Evolutionary conservation across 805 yeast genomes (phyloP).

Genomic region (Metschnikowia noctiluminum): DNA sequence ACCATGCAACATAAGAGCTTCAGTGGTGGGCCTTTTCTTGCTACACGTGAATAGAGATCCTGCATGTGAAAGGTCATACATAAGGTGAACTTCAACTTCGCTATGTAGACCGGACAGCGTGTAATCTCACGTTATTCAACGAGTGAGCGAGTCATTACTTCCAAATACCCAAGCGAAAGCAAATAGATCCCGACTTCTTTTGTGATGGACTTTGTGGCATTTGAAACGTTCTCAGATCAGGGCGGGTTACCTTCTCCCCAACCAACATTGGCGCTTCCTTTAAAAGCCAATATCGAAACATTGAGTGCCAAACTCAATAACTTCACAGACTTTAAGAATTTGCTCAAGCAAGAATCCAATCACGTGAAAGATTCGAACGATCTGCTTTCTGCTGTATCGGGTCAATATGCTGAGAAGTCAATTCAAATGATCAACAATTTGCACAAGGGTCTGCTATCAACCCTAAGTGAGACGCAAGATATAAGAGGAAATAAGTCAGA

Average conservation of each 20-base stretch:
- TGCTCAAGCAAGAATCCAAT: constrained; percentile 20
- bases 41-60: too few species aligned
- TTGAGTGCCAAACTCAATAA: constrained; percentile 33
- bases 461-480: background rate
- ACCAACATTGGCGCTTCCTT: constrained; percentile 42
- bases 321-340: constrained; percentile 29
- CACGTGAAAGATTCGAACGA: constrained; percentile 7
- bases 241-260: constrained; percentile 38
- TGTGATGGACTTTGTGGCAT: constrained; percentile 44
- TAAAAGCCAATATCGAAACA: constrained; percentile 35
- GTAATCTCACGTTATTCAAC: too few species aligned
- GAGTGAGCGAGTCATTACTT: too few species aligned
- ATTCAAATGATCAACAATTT: constrained; percentile 29
- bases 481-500: constrained; percentile 9
- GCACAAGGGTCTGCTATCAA: background rate
- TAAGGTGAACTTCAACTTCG: too few species aligned
- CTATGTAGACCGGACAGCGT: too few species aligned
- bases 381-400: constrained; percentile 28
- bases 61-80: too few species aligned
- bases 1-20: too few species aligned
- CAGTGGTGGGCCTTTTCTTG: too few species aligned
- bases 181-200: too few species aligned
- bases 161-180: too few species aligned
- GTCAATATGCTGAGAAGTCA: constrained; percentile 48
- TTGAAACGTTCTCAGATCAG: constrained; percentile 31